Percentiles rank a stretch among this genome's conserved stretches.
These are phyloP conservation scores for Metschnikowia santaceciliae DNA, from an alignment of 805 yeast species.

Conservation along the genomic window DNA sequence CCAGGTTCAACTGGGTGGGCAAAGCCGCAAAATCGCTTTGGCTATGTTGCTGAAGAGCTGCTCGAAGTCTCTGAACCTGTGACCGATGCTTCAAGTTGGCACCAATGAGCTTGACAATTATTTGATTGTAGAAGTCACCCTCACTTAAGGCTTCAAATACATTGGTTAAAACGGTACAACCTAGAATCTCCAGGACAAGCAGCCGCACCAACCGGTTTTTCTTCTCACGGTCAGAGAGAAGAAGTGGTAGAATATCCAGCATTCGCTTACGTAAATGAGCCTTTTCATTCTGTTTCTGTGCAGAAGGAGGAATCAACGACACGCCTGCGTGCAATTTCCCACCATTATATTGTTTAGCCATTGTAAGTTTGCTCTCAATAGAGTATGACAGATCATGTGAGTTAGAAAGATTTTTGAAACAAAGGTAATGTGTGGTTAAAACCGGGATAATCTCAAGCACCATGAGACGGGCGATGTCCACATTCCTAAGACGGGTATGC, in stretches of 20 bases:
- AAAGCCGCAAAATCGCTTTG: background rate
- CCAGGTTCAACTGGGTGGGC: background rate
- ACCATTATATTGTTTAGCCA: slow-evolving; percentile 43
- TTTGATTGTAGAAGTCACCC: slow-evolving; percentile 73
- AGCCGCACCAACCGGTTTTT: slow-evolving; percentile 45
- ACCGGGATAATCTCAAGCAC: slow-evolving; percentile 61
- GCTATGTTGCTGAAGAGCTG: slow-evolving; percentile 62
- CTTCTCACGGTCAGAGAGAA: slow-evolving; percentile 47
- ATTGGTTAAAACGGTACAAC: slow-evolving; percentile 45
- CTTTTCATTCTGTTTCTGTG: slow-evolving; percentile 37
- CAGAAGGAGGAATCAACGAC: slow-evolving; percentile 32
- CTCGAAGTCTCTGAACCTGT: slow-evolving; percentile 69
- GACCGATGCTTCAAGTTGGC: slow-evolving; percentile 65
- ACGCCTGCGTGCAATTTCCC: slow-evolving; percentile 60
- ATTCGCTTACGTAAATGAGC: slow-evolving; percentile 45
- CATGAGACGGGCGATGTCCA: slow-evolving; percentile 56
- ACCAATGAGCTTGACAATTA: slow-evolving; percentile 56
- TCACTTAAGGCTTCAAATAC: slow-evolving; percentile 59
- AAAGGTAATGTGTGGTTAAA: slow-evolving; percentile 58
- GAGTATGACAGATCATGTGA: slow-evolving; percentile 22
- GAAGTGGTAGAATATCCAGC: slow-evolving; percentile 41
- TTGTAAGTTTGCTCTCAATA: slow-evolving; percentile 35
- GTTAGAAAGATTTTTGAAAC: slow-evolving; percentile 31
- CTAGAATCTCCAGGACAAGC: slow-evolving; percentile 59
- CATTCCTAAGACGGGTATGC: slow-evolving; percentile 33